Evolutionary conservation across 306 rosid species (phyloP).

Genomic region (Malus sieversii): DNA sequence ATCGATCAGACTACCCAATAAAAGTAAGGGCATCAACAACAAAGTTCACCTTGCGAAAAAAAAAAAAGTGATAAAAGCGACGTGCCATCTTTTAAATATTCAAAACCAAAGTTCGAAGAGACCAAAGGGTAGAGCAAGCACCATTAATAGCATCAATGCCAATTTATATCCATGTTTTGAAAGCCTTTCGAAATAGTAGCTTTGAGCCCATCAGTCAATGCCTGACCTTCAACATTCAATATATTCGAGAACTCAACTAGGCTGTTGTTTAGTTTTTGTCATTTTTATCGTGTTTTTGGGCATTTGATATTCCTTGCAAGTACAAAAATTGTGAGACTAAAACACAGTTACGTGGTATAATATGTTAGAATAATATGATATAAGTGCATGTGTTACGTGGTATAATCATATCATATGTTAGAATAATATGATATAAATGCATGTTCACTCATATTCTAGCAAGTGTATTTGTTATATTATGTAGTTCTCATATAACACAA

Average conservation of each 20-base stretch:
- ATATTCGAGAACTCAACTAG: background rate
- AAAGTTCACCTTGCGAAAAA: too few relatives aligned
- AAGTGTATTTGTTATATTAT: background rate
- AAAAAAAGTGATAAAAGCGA: background rate
- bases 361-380: background rate
- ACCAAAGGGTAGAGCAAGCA: background rate
- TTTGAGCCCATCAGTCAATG: background rate
- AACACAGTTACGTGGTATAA: too few relatives aligned
- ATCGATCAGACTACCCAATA: too few relatives aligned
- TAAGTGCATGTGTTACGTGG: too few relatives aligned
- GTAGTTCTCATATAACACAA: background rate
- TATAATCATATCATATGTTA: too few relatives aligned
- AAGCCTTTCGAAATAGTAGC: background rate
- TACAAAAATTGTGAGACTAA: too few relatives aligned
- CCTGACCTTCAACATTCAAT: background rate
- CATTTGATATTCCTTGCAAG: background rate
- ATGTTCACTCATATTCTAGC: background rate
- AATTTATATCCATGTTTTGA: too few relatives aligned
- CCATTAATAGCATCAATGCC: background rate
- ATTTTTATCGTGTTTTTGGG: too few relatives aligned
- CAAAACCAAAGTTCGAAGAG: background rate
- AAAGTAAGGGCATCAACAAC: too few relatives aligned
- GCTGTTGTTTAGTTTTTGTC: background rate
- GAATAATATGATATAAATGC: too few relatives aligned
- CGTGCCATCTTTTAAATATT: background rate